Evolutionary conservation across 2,329 filamentous ascomycete species (phyloP).

Genomic region (Ophiostoma sp.): DNA sequence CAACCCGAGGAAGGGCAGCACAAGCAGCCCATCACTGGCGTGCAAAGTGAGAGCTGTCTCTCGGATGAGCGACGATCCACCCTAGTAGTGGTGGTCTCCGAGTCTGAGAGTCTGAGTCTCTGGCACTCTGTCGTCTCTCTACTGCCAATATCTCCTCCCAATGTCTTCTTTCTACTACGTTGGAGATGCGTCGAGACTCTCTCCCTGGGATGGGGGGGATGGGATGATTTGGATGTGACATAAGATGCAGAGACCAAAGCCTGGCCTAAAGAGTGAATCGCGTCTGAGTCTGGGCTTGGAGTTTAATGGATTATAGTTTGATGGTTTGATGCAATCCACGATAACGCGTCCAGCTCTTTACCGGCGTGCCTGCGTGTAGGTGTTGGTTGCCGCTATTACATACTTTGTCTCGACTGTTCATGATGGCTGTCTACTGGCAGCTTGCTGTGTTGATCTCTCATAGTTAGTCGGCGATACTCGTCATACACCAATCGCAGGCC

Average conservation of each 20-base stretch:
- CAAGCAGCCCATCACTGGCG: slow-evolving; percentile 10
- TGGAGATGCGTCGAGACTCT: neutral
- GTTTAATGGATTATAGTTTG: no score
- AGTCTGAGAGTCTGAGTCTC: neutral
- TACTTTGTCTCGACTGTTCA: no score
- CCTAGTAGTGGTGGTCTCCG: neutral
- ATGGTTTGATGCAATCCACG: neutral
- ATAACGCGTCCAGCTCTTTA: neutral
- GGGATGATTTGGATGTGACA: slow-evolving; percentile 3
- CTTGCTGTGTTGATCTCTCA: slow-evolving; percentile 1
- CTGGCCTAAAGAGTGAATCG: neutral
- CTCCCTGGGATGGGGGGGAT: neutral
- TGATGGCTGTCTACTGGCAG: neutral
- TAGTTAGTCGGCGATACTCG: neutral
- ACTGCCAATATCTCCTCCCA: slow-evolving; percentile 3
- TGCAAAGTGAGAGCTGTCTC: slow-evolving; percentile 5
- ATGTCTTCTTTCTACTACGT: slow-evolving; percentile 3
- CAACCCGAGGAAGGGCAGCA: neutral
- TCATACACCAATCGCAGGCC: neutral
- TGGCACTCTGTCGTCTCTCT: neutral
- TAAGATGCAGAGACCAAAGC: neutral
- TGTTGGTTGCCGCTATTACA: neutral
- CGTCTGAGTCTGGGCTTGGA: neutral
- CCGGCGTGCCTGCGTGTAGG: neutral
- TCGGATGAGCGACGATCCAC: neutral